These are phyloP conservation scores for Fraxinus ornus DNA, from an alignment of 305 asterid species.

Conservation along the genomic window DNA sequence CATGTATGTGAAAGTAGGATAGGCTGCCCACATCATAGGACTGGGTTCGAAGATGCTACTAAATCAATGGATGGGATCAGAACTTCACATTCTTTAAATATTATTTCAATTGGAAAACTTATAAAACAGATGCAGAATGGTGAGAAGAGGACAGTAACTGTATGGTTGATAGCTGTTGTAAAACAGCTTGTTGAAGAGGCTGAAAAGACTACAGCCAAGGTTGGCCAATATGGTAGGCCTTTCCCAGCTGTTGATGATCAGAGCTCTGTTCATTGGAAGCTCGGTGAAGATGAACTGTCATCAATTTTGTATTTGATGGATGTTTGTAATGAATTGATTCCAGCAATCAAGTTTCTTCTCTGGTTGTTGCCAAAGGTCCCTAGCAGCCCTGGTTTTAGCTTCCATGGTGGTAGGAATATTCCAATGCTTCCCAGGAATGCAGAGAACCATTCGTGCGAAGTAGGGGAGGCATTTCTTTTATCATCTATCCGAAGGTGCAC, in stretches of 20 bases:
- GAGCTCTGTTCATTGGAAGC: slow-evolving; percentile 67
- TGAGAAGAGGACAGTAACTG: slow-evolving; percentile 63
- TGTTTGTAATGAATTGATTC: slow-evolving; percentile 68
- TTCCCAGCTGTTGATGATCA: slow-evolving; percentile 63
- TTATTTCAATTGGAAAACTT: slow-evolving; percentile 61
- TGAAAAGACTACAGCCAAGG: slow-evolving; percentile 60
- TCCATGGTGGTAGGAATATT: slow-evolving; percentile 55
- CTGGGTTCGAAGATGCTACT: slow-evolving; percentile 53
- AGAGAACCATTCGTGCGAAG: slow-evolving; percentile 66
- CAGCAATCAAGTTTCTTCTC: slow-evolving; percentile 75
- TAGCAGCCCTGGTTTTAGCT: slow-evolving; percentile 51
- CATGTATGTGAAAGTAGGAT: slow-evolving; percentile 83
- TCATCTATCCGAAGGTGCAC: slow-evolving; percentile 78
- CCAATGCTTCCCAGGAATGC: slow-evolving; percentile 58
- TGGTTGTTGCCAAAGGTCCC: slow-evolving; percentile 93
- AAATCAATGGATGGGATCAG: slow-evolving; percentile 52
- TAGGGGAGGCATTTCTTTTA: slow-evolving; percentile 81
- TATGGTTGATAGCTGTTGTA: slow-evolving; percentile 73
- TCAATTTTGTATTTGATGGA: slow-evolving; percentile 80
- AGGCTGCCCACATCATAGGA: slow-evolving; percentile 77
- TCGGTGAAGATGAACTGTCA: slow-evolving; percentile 84
- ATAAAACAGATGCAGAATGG: slow-evolving; percentile 71
- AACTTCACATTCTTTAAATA: slow-evolving; percentile 49
- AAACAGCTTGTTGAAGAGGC: slow-evolving; percentile 78
- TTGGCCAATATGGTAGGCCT: slow-evolving; percentile 63